Base-by-base conservation (phyloP, 768 basidiomycete genomes). In the Panaeolus papilionaceus region DNA sequence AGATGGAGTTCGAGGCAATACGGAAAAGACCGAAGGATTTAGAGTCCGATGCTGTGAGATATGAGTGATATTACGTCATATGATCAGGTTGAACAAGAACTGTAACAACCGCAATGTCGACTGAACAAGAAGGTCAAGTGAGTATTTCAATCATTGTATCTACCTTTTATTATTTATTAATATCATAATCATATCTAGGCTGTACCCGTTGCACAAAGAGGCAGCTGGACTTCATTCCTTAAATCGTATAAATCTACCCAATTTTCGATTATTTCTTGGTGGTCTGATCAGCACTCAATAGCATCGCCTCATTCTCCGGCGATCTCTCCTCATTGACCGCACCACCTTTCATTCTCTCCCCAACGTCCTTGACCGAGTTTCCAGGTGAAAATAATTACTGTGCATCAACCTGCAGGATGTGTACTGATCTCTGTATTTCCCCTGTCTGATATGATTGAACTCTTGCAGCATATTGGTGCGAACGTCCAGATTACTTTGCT, bases 401-500 rank as follows among this genome's bases (percentile, higher is more conserved):
- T 66, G 63, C 38, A 68, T 71, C 63, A 38, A 40, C 61, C 39
- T 28, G 33, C 68, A 49, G 1, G 28, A 42, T 63, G 54, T 49
- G 39, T 40, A 16, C 65, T 71, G 37, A 69, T 39, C 67, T 23
- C 6, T 37, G 12, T 28, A 61, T 45, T 47, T 62, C 44, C 39
- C 47, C 28, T 58, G n/a, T 40, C 62, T n/a, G 23, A 40, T 26
- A 16, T 63, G 40, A 54, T 66, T 49, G 61, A 64, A 38, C 28
- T n/a, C 65, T 45, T 62, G 64, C 70, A 94, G 96, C 96, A 0
- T 98, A 99, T 79, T 99, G 97, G 97, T 94, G 95, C 75, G 97
- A 99, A 77, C 92, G 93, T 63, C 95, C 95, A 33, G 90, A 90
- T 64, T 82, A 95, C 64, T 98, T 99, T 74, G 89, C 95, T 3